Base-by-base conservation (phyloP, 352 stramenopile genomes). In the Ophiocytium majus region DNA sequence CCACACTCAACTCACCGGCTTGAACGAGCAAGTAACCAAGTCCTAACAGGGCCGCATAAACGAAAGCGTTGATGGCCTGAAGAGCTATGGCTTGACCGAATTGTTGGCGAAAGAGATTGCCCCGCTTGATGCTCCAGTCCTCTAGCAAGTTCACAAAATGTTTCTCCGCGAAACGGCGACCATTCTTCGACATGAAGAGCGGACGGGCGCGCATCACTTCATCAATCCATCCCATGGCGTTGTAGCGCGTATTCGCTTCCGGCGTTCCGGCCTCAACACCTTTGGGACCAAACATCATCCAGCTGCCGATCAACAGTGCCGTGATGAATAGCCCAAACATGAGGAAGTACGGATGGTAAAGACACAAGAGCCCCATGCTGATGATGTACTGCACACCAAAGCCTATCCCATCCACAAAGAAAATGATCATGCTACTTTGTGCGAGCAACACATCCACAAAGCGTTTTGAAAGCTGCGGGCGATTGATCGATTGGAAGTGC, bases 261-360 rank as follows among this genome's bases (percentile, higher is more conserved):
- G 57, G 57, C 23, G 57, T 23, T 71, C 57, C 57, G 57, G 57
- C 57, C 19, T 28, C 19, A 28, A 71, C 57, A 23, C 57, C 57
- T 23, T 71, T 28, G 57, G 57, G 57, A 71, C 57, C 57, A 71
- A 71, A 71, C 19, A 71, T 23, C 57, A 71, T 71, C 57, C 57
- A 71, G 57, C 19, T 71, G 19, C 23, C 57, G 57, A 71, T 28
- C 19, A 71, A 28, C 19, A 71, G 28, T 28, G 23, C 19, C 19
- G 57, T 28, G 19, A 71, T 71, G 57, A 71, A 71, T 71, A 23
- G 19, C 19, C 19, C 57, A 28, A 71, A 71, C 19, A 23, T 28
- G 19, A 71, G 57, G 57, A 71, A 71, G 57, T 71, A 71, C 19
- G 57, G 57, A 28, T 71, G 57, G 28, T 71, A 71, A 71, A 71